phyloP scores from a whole-genome alignment of 148 eudicot genomes.

The Gaultheria prostrata region DNA sequence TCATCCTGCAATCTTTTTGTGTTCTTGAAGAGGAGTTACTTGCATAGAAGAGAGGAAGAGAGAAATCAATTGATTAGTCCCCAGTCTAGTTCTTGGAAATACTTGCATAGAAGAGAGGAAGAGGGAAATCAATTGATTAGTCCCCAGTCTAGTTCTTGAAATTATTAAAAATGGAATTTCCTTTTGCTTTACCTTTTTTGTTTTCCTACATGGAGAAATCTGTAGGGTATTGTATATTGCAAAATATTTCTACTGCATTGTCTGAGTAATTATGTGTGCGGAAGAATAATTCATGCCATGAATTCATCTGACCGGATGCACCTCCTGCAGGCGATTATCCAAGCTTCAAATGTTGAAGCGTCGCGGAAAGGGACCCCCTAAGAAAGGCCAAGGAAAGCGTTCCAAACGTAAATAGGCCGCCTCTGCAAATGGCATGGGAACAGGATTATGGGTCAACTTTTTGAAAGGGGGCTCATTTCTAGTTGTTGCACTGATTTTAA shows the following conservation, averaged over 20 bases:
- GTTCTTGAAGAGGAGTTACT: neutral
- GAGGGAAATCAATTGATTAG: too few species aligned
- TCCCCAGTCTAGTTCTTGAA: neutral
- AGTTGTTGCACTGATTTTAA: constrained; percentile 2
- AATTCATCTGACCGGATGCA: neutral
- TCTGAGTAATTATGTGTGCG: neutral
- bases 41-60: neutral
- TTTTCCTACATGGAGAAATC: neutral
- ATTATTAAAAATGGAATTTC: neutral
- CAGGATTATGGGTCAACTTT: neutral
- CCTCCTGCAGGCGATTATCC: constrained; percentile 48
- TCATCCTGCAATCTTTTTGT: neutral
- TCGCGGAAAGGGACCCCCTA: constrained; percentile 83
- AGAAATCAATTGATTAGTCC: neutral
- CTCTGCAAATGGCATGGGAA: neutral
- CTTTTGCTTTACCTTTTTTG: neutral
- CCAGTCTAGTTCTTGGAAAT: neutral
- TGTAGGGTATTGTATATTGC: neutral
- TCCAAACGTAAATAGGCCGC: constrained; percentile 58
- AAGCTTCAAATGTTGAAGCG: constrained; percentile 87
- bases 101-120: neutral
- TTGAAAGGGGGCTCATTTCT: neutral
- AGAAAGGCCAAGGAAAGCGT: constrained; percentile 91
- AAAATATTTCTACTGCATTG: neutral
- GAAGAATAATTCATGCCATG: neutral